phyloP scores from a whole-genome alignment of 768 basidiomycete species.

The Trametes cubensis region DNA sequence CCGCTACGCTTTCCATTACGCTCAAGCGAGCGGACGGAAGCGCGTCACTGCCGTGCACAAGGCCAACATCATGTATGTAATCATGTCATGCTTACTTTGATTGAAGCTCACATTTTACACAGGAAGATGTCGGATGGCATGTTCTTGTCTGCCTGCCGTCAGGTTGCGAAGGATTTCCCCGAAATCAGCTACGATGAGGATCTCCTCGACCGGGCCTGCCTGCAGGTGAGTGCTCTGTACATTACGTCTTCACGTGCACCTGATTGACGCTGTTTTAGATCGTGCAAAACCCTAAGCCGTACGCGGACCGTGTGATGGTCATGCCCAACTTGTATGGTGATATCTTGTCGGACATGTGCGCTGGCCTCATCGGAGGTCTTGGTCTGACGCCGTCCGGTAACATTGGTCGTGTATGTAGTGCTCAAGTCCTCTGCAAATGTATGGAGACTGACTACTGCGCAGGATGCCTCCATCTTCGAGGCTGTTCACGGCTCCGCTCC shows the following conservation, averaged over 20 bases:
- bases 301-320: slow-evolving; percentile 97
- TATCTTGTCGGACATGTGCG: slow-evolving; percentile 93
- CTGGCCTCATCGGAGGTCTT: slow-evolving; percentile 96
- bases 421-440: neutral
- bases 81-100: neutral
- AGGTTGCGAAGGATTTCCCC: slow-evolving; percentile 95
- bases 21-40: slow-evolving; percentile 82
- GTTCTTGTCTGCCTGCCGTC: slow-evolving; percentile 97
- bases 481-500: slow-evolving; percentile 99
- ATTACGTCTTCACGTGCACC: neutral
- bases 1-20: slow-evolving; percentile 97
- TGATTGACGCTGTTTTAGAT: slow-evolving; percentile 49
- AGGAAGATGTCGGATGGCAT: slow-evolving; percentile 99
- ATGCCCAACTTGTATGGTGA: slow-evolving; percentile 99
- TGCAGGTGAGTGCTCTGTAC: slow-evolving; percentile 59
- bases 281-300: slow-evolving; percentile 91
- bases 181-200: slow-evolving; percentile 95
- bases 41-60: slow-evolving; percentile 99
- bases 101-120: slow-evolving; percentile 6
- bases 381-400: slow-evolving; percentile 98
- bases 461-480: slow-evolving; percentile 99
- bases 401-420: slow-evolving; percentile 78
- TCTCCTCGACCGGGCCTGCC: slow-evolving; percentile 92
- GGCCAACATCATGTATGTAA: slow-evolving; percentile 93
- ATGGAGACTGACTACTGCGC: slow-evolving; percentile 23